Conservation (phyloP, 805 yeast genomes). For the Yarrowia sp. region DNA sequence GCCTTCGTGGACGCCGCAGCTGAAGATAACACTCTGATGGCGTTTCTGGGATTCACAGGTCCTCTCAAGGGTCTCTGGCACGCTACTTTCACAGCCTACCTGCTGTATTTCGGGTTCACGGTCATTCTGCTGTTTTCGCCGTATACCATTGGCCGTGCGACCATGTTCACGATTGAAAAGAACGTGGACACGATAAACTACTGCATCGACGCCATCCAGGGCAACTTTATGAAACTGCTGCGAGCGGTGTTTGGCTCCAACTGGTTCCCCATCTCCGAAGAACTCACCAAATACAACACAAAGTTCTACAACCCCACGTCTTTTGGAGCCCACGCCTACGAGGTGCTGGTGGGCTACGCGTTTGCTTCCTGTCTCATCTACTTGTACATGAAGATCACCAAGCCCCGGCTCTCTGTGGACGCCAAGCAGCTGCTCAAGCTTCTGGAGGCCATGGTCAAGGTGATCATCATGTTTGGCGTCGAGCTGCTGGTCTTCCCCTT, state of each 20-base stretch:
- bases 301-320: conserved; percentile 31
- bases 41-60: conserved; percentile 29
- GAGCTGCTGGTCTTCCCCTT: conserved; percentile 88
- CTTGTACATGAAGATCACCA: conserved; percentile 17
- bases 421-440: conserved; percentile 41
- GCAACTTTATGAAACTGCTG: conserved; percentile 7
- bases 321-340: conserved; percentile 11
- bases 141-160: conserved; percentile 28
- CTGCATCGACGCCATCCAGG: conserved; percentile 9
- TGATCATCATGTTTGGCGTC: conserved; percentile 72
- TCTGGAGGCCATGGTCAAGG: conserved; percentile 66
- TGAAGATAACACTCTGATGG: conserved; percentile 8
- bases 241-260: background rate
- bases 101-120: conserved; percentile 7
- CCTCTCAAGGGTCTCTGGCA: conserved; percentile 3
- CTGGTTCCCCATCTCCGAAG: conserved; percentile 6
- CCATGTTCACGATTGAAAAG: conserved; percentile 28
- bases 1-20: background rate
- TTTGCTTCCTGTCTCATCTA: background rate
- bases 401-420: conserved; percentile 13
- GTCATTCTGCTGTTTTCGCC: conserved; percentile 27
- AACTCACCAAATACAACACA: conserved; percentile 10
- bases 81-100: background rate
- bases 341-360: conserved; percentile 13
- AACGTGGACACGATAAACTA: conserved; percentile 21